Evolutionary conservation across 2,329 filamentous ascomycete species (phyloP), one percentile per base, ranked within the genome.

Genomic region (Fusarium sp.): DNA sequence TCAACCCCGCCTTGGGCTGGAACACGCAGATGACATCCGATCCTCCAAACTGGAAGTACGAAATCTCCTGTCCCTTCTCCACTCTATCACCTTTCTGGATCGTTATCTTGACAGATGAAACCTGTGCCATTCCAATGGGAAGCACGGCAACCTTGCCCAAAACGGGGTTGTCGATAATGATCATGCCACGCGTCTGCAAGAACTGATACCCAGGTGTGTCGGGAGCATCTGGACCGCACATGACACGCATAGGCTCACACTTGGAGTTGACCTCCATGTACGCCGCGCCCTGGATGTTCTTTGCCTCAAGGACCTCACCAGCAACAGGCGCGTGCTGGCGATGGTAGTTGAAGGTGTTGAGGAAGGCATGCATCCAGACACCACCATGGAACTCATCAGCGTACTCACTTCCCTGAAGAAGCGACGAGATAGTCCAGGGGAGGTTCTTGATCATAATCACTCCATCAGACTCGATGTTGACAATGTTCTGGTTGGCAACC

Each of bases 291-390:
- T 65, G 60, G 1, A 65, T 65, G n/a, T 65, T 65, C 35, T 65
- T 41, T 2, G 62, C 60, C 5, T 65, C 62, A 11, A 65, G n/a
- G 1, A 65, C 49, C 17, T 42, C n/a, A 2, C 60, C 62, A 2
- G 60, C 27, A 3, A 65, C 62, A 20, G 49, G 60, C 1, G 62
- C 62, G 14, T 65, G 60, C 0, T 65, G 60, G 1, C 60, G 60
- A 9, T 65, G 62, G 1, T 65, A 65, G 14, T 65, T 65, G 42
- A 65, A 65, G 4, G 62, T 65, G 60, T 65, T 65, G 13, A 65
- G 60, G 18, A 65, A 65, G 4, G 60, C 60, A 5, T 65, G 60
- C 62, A 65, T 65, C 60, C 60, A 65, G 2, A 65, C 42, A 27
- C 62, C 60, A 1, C 62, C 62, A 13, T 65, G 62, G 25, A 65